A percentile compares a stretch with the other conserved stretches of the same genome.
phyloP scores from a whole-genome alignment of 1,139 yeast species.

The Kodamaea fungicola region DNA sequence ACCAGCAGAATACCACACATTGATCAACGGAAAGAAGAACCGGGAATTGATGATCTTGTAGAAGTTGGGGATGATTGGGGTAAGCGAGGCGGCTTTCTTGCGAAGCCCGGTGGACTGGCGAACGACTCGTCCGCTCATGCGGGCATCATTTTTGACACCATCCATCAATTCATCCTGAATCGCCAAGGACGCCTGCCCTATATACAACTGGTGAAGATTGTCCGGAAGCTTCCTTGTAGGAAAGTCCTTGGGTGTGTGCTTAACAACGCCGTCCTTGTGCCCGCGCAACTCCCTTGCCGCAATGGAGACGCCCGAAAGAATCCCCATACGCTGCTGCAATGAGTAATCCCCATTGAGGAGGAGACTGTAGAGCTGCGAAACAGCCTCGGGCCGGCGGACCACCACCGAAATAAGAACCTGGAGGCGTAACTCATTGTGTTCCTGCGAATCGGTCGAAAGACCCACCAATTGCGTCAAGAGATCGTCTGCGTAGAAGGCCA shows the following conservation, averaged over 20 bases:
- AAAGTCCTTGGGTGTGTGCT: conserved; percentile 25
- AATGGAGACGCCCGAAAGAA: conserved; percentile 53
- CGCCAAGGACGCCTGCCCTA: conserved; percentile 7
- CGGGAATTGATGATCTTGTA: conserved; percentile 42
- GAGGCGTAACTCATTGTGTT: conserved; percentile 50
- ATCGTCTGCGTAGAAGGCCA: conserved; percentile 45
- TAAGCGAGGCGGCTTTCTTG: neutral
- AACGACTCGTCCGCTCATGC: neutral
- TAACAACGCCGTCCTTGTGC: conserved; percentile 42
- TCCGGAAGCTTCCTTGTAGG: conserved; percentile 48
- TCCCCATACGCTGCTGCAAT: conserved; percentile 54
- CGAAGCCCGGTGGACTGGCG: neutral
- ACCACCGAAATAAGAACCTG: conserved; percentile 52
- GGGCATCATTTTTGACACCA: conserved; percentile 26
- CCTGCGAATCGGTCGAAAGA: conserved; percentile 45
- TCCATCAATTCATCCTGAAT: conserved; percentile 39
- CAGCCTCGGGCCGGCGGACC: conserved; percentile 42
- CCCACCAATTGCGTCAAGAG: conserved; percentile 46
- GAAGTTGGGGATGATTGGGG: conserved; percentile 29
- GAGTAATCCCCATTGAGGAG: conserved; percentile 63
- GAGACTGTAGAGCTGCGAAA: conserved; percentile 36
- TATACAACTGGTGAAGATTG: conserved; percentile 38
- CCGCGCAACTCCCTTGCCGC: conserved; percentile 63
- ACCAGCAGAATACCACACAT: conserved; percentile 50
- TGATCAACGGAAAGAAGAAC: conserved; percentile 55